phyloP scores from a whole-genome alignment of 495 filamentous ascomycete species.

The Rostrohypoxylon terebratum region DNA sequence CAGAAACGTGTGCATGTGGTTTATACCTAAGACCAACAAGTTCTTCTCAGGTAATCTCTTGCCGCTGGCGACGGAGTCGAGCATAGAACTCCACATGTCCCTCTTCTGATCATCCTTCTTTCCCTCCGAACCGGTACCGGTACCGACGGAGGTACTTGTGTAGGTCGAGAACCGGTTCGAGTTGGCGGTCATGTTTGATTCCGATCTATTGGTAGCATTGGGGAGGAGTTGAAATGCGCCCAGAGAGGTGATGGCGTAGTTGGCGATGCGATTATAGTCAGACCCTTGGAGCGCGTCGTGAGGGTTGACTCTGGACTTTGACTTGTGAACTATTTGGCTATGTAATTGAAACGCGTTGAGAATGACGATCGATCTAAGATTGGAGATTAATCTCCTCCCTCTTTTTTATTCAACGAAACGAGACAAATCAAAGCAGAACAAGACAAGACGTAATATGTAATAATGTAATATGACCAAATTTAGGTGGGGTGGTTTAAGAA shows the following conservation, averaged over 20 bases:
- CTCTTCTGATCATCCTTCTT: conserved; percentile 80
- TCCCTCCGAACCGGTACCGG: conserved; percentile 51
- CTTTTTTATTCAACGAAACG: conserved; percentile 25
- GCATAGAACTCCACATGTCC: conserved; percentile 94
- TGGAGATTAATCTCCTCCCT: conserved; percentile 4
- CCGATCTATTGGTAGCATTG: conserved; percentile 44
- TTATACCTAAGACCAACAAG: conserved; percentile 82
- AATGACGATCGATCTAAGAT: conserved; percentile 28
- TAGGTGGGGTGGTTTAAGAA: conserved; percentile 8
- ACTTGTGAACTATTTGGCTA: not conserved
- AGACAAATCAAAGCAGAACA: conserved; percentile 27
- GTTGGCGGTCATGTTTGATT: conserved; percentile 65
- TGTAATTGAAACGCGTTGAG: conserved; percentile 34
- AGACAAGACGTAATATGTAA: not conserved
- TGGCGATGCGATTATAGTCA: conserved; percentile 31
- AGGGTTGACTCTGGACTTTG: conserved; percentile 8
- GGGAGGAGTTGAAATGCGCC: conserved; percentile 28
- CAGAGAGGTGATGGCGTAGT: conserved; percentile 6
- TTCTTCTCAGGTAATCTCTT: conserved; percentile 95
- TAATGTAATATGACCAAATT: not conserved
- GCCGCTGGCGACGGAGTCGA: conserved; percentile 89
- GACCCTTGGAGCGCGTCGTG: conserved; percentile 46
- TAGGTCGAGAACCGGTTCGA: conserved; percentile 67
- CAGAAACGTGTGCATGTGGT: conserved; percentile 14
- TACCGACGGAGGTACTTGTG: conserved; percentile 60